phyloP scores from a whole-genome alignment of 805 yeast genomes.

The Cyberlindnera galapagoensis region DNA sequence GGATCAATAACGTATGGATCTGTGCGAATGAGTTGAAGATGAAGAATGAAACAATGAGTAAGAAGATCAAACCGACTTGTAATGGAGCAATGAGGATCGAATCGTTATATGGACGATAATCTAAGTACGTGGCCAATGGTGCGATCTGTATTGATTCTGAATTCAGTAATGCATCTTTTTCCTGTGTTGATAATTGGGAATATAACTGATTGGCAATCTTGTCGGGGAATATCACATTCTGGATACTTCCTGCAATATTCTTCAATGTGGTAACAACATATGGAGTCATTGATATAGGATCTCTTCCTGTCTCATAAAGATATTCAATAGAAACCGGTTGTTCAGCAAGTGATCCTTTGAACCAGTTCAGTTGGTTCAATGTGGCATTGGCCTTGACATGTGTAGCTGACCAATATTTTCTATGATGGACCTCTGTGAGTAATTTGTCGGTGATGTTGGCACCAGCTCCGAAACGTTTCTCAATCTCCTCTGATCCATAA shows the following conservation, averaged over 20 bases:
- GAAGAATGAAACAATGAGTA: conserved; percentile 68
- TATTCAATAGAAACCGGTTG: conserved; percentile 37
- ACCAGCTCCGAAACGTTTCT: conserved; percentile 15
- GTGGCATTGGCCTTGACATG: conserved; percentile 38
- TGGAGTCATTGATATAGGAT: conserved; percentile 40
- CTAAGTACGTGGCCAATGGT: conserved; percentile 32
- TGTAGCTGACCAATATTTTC: conserved; percentile 58
- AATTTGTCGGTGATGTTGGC: conserved; percentile 31
- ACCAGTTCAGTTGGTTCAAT: conserved; percentile 5
- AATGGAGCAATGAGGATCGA: conserved; percentile 55
- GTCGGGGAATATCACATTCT: conserved; percentile 11
- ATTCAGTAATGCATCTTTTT: conserved; percentile 18
- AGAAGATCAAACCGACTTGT: conserved; percentile 70
- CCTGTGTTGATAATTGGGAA: conserved; percentile 21
- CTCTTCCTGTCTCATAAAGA: conserved; percentile 60
- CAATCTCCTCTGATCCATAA: conserved; percentile 22
- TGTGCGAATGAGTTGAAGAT: conserved; percentile 53
- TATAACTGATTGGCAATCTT: conserved; percentile 25
- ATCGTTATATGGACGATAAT: conserved; percentile 44
- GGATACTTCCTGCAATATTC: conserved; percentile 29
- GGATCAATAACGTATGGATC: conserved; percentile 44
- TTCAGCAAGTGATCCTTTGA: conserved; percentile 8
- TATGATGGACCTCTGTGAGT: conserved; percentile 39
- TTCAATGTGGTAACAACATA: conserved; percentile 40
- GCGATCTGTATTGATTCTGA: conserved; percentile 21